Conservation (phyloP, 805 yeast genomes). For the Saturnispora dispora region DNA sequence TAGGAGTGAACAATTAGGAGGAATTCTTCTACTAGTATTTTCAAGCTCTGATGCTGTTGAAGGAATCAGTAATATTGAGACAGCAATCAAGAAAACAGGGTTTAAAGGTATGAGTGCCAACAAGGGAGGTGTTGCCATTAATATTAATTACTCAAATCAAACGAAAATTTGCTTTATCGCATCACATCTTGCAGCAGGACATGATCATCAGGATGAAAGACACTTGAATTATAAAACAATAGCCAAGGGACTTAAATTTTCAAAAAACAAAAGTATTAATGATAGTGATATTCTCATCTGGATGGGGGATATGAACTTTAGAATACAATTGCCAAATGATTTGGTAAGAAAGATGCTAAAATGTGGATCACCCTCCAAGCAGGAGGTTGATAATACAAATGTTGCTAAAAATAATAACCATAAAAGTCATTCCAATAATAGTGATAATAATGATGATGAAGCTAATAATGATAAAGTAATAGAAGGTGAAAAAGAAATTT, state of each 20-base stretch:
- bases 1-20: slow-evolving; percentile 80
- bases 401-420: not conserved
- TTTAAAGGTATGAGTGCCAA: slow-evolving; percentile 79
- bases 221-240: slow-evolving; percentile 81
- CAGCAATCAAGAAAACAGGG: slow-evolving; percentile 82
- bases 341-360: slow-evolving; percentile 41
- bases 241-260: slow-evolving; percentile 56
- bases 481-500: not conserved
- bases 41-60: slow-evolving; percentile 44
- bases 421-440: no score
- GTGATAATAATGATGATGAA: not conserved
- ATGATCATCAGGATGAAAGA: slow-evolving; percentile 69
- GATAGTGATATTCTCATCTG: slow-evolving; percentile 82
- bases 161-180: slow-evolving; percentile 69
- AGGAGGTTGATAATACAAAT: not conserved
- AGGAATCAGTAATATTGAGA: slow-evolving; percentile 52
- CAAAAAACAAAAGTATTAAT: slow-evolving; percentile 46
- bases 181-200: slow-evolving; percentile 92
- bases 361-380: not conserved
- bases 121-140: slow-evolving; percentile 51
- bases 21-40: slow-evolving; percentile 64
- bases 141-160: slow-evolving; percentile 42
- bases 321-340: slow-evolving; percentile 65
- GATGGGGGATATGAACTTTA: slow-evolving; percentile 90
- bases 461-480: not conserved